phyloP scores from a whole-genome alignment of 2,329 filamentous ascomycete genomes.

The Catunica adiposa region DNA sequence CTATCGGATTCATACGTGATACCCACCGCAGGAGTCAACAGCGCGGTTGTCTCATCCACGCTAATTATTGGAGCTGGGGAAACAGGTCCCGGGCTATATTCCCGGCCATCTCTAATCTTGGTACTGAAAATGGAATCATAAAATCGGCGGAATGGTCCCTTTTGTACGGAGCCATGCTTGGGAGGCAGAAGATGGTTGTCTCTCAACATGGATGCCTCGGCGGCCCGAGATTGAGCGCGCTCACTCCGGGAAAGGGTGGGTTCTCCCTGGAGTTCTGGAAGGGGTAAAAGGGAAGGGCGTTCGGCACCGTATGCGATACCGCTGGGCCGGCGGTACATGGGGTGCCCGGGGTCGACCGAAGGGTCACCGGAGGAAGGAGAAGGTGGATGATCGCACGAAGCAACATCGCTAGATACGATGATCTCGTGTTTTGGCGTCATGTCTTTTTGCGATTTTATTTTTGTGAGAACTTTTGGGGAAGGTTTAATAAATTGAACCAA shows the following conservation, averaged over 20 bases:
- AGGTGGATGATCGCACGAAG: constrained; percentile 16
- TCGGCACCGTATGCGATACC: constrained; percentile 58
- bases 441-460: neutral
- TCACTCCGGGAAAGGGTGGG: constrained; percentile 34
- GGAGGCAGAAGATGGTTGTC: constrained; percentile 51
- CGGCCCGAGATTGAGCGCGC: constrained; percentile 37
- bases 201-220: constrained; percentile 43
- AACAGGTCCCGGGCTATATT: constrained; percentile 11
- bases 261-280: constrained; percentile 29
- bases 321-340: constrained; percentile 58
- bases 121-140: constrained; percentile 40
- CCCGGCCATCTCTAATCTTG: constrained; percentile 21
- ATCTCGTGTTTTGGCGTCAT: constrained; percentile 12
- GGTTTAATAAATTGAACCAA: too few relatives aligned
- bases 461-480: neutral
- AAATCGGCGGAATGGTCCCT: constrained; percentile 20
- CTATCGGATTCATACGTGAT: constrained; percentile 11
- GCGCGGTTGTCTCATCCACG: constrained; percentile 6
- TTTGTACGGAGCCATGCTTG: constrained; percentile 24
- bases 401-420: constrained; percentile 29
- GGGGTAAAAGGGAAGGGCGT: constrained; percentile 42
- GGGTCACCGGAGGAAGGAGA: constrained; percentile 19
- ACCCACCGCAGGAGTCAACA: neutral
- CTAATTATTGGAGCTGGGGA: neutral
- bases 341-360: constrained; percentile 24